These are phyloP conservation scores for Stachybotrys echinatus DNA, from an alignment of 2,329 filamentous ascomycete species.

Conservation along the genomic window DNA sequence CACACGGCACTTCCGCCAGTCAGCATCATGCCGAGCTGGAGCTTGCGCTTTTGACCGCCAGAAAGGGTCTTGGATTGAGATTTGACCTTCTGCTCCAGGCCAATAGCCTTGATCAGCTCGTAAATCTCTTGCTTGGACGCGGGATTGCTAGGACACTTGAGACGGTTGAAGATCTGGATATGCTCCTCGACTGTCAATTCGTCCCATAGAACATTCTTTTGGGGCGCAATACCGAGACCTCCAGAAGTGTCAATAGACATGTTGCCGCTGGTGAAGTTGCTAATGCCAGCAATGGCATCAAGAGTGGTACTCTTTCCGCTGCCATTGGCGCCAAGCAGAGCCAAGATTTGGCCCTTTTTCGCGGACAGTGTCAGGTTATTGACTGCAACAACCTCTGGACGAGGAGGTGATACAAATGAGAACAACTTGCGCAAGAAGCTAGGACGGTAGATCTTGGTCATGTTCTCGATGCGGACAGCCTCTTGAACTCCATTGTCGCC, in stretches of 20 bases:
- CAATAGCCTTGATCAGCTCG: conserved; percentile 55
- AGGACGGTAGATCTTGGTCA: conserved; percentile 71
- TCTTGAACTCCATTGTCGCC: conserved; percentile 21
- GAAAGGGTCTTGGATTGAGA: conserved; percentile 61
- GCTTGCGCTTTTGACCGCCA: conserved; percentile 71
- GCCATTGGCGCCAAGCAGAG: conserved; percentile 60
- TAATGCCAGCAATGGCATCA: conserved; percentile 22
- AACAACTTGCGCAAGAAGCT: conserved; percentile 51
- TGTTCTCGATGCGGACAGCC: conserved; percentile 62
- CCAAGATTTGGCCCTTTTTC: conserved; percentile 70
- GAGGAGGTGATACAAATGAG: conserved; percentile 38
- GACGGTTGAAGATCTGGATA: conserved; percentile 61
- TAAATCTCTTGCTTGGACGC: conserved; percentile 36
- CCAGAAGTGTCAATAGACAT: conserved; percentile 61
- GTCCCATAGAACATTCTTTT: conserved; percentile 74
- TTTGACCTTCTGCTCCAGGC: conserved; percentile 58
- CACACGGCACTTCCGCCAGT: conserved; percentile 68
- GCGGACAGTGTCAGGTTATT: conserved; percentile 64
- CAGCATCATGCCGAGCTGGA: conserved; percentile 75
- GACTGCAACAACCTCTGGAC: conserved; percentile 69
- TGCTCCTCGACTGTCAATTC: conserved; percentile 68
- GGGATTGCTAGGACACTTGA: conserved; percentile 51
- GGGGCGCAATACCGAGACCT: conserved; percentile 68
- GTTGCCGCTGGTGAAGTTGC: conserved; percentile 48
- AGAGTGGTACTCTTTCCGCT: conserved; percentile 69